phyloP scores from a whole-genome alignment of 2,329 filamentous ascomycete genomes.

The Tolypocladium tundrense region DNA sequence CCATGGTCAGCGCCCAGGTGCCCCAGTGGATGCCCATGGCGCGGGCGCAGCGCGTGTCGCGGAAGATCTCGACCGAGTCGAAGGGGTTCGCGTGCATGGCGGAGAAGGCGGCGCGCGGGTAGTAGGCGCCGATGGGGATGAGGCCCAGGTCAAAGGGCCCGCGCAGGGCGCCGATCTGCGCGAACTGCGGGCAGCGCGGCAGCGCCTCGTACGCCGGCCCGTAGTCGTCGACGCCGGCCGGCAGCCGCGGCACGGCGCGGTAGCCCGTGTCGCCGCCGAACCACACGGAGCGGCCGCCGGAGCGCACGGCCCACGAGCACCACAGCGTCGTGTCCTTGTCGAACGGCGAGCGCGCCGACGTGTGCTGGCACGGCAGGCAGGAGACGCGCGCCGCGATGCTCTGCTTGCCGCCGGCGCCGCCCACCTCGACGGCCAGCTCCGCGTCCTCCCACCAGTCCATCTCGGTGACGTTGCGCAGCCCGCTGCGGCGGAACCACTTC shows the following conservation, averaged over 20 bases:
- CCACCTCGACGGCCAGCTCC: conserved; percentile 50
- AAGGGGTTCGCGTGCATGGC: conserved; percentile 78
- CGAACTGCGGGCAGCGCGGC: conserved; percentile 74
- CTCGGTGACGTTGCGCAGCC: conserved; percentile 71
- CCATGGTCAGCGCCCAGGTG: conserved; percentile 75
- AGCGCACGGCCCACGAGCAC: conserved; percentile 75
- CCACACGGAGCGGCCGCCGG: conserved; percentile 68
- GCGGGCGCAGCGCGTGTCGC: conserved; percentile 64
- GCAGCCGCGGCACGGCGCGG: conserved; percentile 59
- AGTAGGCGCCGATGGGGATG: conserved; percentile 88
- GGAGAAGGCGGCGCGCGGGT: conserved; percentile 62
- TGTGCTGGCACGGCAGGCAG: conserved; percentile 80
- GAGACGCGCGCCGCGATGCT: conserved; percentile 60
- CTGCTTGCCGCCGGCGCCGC: conserved; percentile 5
- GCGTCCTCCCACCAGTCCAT: conserved; percentile 91
- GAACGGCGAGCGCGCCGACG: conserved; percentile 54
- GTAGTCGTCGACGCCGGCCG: conserved; percentile 59
- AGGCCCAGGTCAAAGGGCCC: conserved; percentile 86
- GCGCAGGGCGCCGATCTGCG: conserved; percentile 66
- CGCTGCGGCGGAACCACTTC: conserved; percentile 64
- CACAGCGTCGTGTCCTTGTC: conserved; percentile 73
- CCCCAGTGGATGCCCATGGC: conserved; percentile 93
- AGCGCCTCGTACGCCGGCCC: conserved; percentile 52
- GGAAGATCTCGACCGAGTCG: conserved; percentile 83
- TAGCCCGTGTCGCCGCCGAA: conserved; percentile 92